Conservation (phyloP, 176 grass and related monocot species). For the Phyllostachys edulis region DNA sequence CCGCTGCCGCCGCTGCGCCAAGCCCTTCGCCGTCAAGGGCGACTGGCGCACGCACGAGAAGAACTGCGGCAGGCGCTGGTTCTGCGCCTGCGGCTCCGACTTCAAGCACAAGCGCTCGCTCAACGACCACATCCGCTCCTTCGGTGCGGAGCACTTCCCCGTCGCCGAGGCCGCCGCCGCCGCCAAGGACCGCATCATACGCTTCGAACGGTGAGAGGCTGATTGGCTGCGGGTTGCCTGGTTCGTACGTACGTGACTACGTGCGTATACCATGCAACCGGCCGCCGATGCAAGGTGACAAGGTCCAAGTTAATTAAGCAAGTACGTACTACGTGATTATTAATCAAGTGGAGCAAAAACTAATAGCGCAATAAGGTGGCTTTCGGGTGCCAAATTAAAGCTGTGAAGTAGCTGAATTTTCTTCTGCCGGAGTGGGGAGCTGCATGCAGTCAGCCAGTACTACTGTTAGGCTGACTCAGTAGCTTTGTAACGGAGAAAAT, state of each 20-base stretch:
- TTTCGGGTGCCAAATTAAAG: constrained; percentile 26
- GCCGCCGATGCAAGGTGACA: neutral
- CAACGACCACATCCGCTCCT: constrained; percentile 86
- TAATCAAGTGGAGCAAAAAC: neutral
- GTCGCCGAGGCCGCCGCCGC: constrained; percentile 9
- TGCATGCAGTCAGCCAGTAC: neutral
- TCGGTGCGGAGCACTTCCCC: constrained; percentile 59
- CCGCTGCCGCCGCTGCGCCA: constrained; percentile 84
- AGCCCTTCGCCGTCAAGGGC: constrained; percentile 94
- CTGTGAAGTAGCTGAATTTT: constrained; percentile 98
- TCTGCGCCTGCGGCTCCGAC: constrained; percentile 89
- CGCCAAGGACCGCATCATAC: constrained; percentile 37
- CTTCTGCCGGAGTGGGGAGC: constrained; percentile 32
- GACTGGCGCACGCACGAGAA: constrained; percentile 99
- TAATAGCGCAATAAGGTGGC: constrained; percentile 25
- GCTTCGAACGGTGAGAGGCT: constrained; percentile 50
- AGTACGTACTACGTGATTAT: neutral
- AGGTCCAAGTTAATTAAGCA: neutral
- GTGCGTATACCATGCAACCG: neutral
- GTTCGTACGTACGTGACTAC: neutral
- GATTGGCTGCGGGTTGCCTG: neutral
- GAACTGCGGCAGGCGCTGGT: constrained; percentile 95
- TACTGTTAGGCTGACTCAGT: neutral
- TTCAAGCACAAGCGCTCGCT: constrained; percentile 98
- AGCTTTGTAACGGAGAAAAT: constrained; percentile 71